Percentiles rank a stretch among this genome's conserved stretches.
These are phyloP conservation scores for Globisporangium heterothallicum DNA, from an alignment of 352 stramenopile species.

Conservation along the genomic window DNA sequence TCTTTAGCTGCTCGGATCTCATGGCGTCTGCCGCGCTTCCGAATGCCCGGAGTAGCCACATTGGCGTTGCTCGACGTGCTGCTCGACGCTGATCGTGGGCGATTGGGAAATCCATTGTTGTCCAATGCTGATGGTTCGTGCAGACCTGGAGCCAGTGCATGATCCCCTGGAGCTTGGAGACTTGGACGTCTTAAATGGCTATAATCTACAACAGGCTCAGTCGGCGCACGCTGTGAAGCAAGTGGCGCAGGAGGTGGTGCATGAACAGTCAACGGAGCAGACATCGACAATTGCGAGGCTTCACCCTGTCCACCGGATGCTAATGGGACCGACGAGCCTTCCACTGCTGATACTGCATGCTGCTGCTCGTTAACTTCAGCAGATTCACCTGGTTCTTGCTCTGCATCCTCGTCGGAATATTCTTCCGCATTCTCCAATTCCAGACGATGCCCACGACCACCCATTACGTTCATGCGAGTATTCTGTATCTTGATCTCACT, in stretches of 20 bases:
- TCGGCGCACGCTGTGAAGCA: background rate
- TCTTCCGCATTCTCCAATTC: slow-evolving; percentile 60
- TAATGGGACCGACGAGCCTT: background rate
- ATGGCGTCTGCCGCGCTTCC: slow-evolving; percentile 69
- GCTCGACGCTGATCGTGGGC: slow-evolving; percentile 26
- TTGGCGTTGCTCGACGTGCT: slow-evolving; percentile 6
- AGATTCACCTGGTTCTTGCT: slow-evolving; percentile 8
- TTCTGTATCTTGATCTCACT: slow-evolving; percentile 91
- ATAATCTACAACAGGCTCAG: slow-evolving; percentile 13
- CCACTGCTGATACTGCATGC: background rate
- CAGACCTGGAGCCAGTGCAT: background rate
- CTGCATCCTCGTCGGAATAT: slow-evolving; percentile 31
- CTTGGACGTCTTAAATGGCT: slow-evolving; percentile 16
- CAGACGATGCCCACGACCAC: slow-evolving; percentile 84
- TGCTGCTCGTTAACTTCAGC: slow-evolving; percentile 7
- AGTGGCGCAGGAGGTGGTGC: background rate
- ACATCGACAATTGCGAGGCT: background rate
- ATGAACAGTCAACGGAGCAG: background rate
- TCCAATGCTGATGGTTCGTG: slow-evolving; percentile 6
- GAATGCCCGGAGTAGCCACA: background rate
- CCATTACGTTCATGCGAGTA: slow-evolving; percentile 88
- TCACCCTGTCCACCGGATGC: background rate
- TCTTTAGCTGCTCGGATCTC: slow-evolving; percentile 82
- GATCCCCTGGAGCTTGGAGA: slow-evolving; percentile 10
- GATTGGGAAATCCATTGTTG: slow-evolving; percentile 10